A percentile compares a stretch with the other conserved stretches of the same genome.
Conservation (phyloP, 2,329 filamentous ascomycete genomes). For the Aspergillus eucalypticola region DNA sequence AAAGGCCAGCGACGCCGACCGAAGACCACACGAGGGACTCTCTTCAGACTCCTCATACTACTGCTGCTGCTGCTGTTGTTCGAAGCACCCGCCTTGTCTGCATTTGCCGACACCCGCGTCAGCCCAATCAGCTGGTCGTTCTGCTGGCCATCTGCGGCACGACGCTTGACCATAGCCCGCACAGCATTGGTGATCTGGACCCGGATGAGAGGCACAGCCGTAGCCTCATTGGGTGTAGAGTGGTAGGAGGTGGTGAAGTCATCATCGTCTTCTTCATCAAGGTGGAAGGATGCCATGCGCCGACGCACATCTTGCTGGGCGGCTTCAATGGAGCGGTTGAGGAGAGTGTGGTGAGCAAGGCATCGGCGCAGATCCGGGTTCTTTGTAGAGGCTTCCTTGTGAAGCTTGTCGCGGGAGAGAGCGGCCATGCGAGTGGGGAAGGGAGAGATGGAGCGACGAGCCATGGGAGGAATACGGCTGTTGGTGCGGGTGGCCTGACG, state of each 20-base stretch:
- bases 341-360: constrained; percentile 22
- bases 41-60: not conserved
- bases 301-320: constrained; percentile 19
- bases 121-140: not conserved
- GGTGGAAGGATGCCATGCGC: constrained; percentile 9
- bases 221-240: not conserved
- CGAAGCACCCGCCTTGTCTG: too few relatives aligned
- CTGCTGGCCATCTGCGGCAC: not conserved
- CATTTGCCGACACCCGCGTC: not conserved
- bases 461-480: constrained; percentile 21
- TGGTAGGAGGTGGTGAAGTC: not conserved
- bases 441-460: constrained; percentile 10
- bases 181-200: constrained; percentile 17
- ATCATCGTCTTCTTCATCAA: constrained; percentile 14
- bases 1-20: constrained; percentile 1
- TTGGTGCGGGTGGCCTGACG: constrained; percentile 16
- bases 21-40: not conserved
- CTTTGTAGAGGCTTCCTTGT: constrained; percentile 14
- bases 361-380: constrained; percentile 29
- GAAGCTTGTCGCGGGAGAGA: constrained; percentile 23
- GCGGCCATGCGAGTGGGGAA: constrained; percentile 15
- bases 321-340: constrained; percentile 19
- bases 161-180: constrained; percentile 14
- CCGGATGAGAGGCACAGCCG: constrained; percentile 8
- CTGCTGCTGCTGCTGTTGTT: not conserved